These are phyloP conservation scores for Aspergillus sp. DNA, from an alignment of 2,329 filamentous ascomycete genomes.

Conservation along the genomic window DNA sequence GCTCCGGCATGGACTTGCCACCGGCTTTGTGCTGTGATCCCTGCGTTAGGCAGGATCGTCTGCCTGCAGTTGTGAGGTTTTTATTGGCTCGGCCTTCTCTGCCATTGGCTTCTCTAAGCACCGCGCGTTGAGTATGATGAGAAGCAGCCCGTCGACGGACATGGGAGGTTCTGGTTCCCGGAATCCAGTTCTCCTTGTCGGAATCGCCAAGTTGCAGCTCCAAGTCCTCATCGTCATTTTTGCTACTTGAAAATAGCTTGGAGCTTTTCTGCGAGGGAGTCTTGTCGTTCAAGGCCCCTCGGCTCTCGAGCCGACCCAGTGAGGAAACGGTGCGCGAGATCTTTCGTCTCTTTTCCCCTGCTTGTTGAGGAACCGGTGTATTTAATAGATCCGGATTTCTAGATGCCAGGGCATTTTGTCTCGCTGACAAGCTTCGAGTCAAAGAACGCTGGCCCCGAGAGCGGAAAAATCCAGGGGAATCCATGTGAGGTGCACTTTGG, in stretches of 20 bases:
- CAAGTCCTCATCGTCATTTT: slow-evolving; percentile 31
- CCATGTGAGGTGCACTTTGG: slow-evolving; percentile 59
- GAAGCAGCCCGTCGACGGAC: slow-evolving; percentile 32
- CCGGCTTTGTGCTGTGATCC: slow-evolving; percentile 14
- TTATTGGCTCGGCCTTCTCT: slow-evolving; percentile 20
- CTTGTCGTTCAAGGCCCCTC: slow-evolving; percentile 28
- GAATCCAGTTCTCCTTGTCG: slow-evolving; percentile 89
- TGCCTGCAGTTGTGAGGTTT: slow-evolving; percentile 17
- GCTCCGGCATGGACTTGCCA: slow-evolving; percentile 35
- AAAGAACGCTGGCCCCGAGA: slow-evolving; percentile 58
- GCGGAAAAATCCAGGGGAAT: slow-evolving; percentile 74
- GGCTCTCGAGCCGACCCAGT: slow-evolving; percentile 55
- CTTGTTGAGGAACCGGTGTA: slow-evolving; percentile 43
- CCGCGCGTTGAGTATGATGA: slow-evolving; percentile 30
- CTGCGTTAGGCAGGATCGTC: slow-evolving; percentile 21
- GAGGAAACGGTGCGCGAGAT: slow-evolving; percentile 59
- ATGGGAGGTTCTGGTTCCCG: slow-evolving; percentile 39
- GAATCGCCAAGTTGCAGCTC: slow-evolving; percentile 63
- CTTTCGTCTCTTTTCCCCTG: slow-evolving; percentile 56
- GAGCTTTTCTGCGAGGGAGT: slow-evolving; percentile 21
- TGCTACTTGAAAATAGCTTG: slow-evolving; percentile 15
- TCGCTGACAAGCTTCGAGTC: slow-evolving; percentile 53
- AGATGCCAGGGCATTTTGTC: slow-evolving; percentile 36
- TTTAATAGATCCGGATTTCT: slow-evolving; percentile 40
- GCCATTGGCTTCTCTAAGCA: slow-evolving; percentile 41